Conservation (phyloP, 2,329 filamentous ascomycete species). For the Pseudogymnoascus verrucosus region DNA sequence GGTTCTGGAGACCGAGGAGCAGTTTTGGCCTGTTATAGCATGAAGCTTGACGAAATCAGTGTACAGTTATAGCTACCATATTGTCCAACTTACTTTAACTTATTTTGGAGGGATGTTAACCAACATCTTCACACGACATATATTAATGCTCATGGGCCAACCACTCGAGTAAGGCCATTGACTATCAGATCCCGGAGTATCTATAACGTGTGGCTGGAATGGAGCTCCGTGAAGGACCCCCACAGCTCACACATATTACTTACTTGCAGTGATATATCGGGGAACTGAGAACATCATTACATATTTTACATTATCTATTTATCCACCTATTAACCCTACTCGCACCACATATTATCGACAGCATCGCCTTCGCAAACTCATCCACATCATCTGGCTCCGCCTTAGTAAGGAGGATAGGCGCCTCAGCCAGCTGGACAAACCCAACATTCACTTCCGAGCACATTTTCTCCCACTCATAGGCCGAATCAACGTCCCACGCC, state of each 20-base stretch:
- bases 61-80: neutral
- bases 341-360: neutral
- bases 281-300: neutral
- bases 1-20: constrained; percentile 48
- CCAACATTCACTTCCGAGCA: constrained; percentile 14
- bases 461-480: constrained; percentile 20
- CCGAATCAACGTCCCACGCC: constrained; percentile 24
- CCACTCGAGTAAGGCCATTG: neutral
- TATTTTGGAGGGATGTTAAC: neutral
- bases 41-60: neutral
- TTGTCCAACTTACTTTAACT: neutral
- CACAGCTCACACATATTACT: neutral
- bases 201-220: neutral
- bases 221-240: neutral
- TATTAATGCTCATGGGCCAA: neutral
- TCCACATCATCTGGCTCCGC: constrained; percentile 9
- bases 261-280: neutral
- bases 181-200: neutral
- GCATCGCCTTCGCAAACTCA: constrained; percentile 11
- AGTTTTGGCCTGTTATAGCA: constrained; percentile 46
- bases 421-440: constrained; percentile 11
- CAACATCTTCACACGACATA: neutral
- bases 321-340: neutral
- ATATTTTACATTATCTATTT: neutral
- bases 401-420: constrained; percentile 1